Base-by-base conservation (phyloP, 805 yeast genomes). In the Yamadazyma akitaensis region DNA sequence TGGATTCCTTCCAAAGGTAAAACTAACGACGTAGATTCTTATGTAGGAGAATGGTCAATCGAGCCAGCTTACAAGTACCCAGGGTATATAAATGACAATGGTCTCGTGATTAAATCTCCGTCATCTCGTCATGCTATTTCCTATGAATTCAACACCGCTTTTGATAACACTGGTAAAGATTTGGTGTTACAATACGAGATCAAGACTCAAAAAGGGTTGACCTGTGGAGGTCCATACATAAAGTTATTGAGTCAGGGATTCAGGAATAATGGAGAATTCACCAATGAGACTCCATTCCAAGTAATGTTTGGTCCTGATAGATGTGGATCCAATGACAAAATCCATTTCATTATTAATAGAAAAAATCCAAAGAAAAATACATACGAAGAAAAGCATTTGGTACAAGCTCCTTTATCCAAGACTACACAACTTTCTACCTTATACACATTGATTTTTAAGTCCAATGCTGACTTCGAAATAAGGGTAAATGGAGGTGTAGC, bases 231-330 rank as follows among this genome's bases (percentile, higher is more conserved):
- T 46, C 92, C 95, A 1, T 91, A 90, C 67, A 63, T 91, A 54
- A 91, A 91, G 70, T 70, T 91, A 38, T 65, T 91, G 46, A 72
- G 81, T 38, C 47, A 61, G 1, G 64, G 61, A 46, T 71, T 67
- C 31, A 61, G 65, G 34, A 5, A 14, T 1, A 19, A 19, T 5
- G 48, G 45, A 4, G 77, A 79, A 49, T 85, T 89, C 70, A 73
- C 70, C 53, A 77, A 79, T 50, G 81, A 74, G 24, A 76, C 95
- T 3, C 87, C 90, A 2, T 88, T 85, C 67, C 89, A 85, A 64
- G 68, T 91, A 53, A 85, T 91, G 92, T 91, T 91, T 70, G 97
- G 97, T 17, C 97, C 97, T 37, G 97, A 91, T 66, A 81, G 78
- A 62, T 91, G 97, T 68, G 96, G 96, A 2, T 61, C 81, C 44